Conservation (phyloP, 345 rosid genomes). For the Carallia pectinifolia region DNA sequence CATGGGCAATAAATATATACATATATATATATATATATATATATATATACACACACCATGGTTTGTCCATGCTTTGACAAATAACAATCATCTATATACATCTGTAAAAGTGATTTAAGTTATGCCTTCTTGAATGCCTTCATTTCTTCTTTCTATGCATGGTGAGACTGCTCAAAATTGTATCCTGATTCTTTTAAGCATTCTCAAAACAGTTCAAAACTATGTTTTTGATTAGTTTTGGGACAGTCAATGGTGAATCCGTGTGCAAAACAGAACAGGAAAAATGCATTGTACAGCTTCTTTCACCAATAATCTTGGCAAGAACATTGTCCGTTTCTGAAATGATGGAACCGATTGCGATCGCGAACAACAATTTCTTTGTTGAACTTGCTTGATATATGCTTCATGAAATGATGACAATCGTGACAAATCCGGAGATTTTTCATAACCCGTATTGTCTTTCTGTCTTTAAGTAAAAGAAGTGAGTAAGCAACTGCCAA, state of each 20-base stretch:
- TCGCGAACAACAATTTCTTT: conserved; percentile 41
- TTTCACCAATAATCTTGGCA: conserved; percentile 42
- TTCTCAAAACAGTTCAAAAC: too few species aligned
- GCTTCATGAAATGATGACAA: conserved; percentile 51
- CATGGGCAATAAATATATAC: too few species aligned
- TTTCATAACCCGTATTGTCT: conserved; percentile 40
- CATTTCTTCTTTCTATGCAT: too few species aligned
- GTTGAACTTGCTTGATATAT: conserved; percentile 28
- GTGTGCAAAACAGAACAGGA: background rate
- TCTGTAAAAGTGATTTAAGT: too few species aligned
- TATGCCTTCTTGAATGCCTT: too few species aligned
- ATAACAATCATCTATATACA: too few species aligned
- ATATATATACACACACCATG: too few species aligned
- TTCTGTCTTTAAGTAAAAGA: conserved; percentile 19
- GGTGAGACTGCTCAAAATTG: too few species aligned
- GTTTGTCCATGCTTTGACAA: too few species aligned
- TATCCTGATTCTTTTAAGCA: too few species aligned
- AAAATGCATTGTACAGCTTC: background rate
- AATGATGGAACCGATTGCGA: conserved; percentile 50
- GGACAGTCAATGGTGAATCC: background rate
- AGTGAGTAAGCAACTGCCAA: conserved; percentile 50
- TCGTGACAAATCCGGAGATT: conserved; percentile 46
- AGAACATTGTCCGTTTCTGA: conserved; percentile 41
- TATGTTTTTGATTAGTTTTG: too few species aligned
- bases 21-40: too few species aligned